Evolutionary conservation across 202 grass and related monocot genomes (phyloP), one percentile per base, ranked within the genome.

Genomic region (Digitaria exilis): DNA sequence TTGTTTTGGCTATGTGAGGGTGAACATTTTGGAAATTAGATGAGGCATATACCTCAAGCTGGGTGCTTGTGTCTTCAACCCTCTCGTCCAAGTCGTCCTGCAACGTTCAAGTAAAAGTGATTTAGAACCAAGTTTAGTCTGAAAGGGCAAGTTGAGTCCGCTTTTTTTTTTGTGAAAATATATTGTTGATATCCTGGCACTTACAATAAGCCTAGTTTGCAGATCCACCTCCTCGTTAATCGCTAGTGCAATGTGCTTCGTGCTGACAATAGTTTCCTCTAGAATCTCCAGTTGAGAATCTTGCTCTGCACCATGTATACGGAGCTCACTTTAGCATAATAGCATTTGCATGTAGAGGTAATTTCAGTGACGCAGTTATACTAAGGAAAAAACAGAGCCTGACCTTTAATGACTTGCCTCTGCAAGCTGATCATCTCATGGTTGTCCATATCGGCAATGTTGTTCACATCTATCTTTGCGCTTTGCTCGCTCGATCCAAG

Each of bases 161-260:
- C n/a, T 6, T 64, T 64, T 29, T 24, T 21, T 45, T 62, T 80
- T 49, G 19, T 63, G n/a, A n/a, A 69, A 28, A 28, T n/a, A 31
- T 17, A 31, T 3, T 34, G 37, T 6, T 25, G 45, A 3, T 2
- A 37, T 21, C 25, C 13, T 52, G 10, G 35, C 34, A 80, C 86
- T 69, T 94, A 94, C 91, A 78, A 94, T 91, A 26, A 94, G 76
- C 83, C 69, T 82, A 7, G 88, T 88, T 9, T 94, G 91, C 29
- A 94, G 70, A 84, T 87, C 70, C 79, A 94, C 55, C 82, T 97
- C 94, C 80, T 92, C 94, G 24, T 94, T 94, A 49, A 97, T 82
- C 12, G 91, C 83, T 15, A 94, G 85, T 8, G 91, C 91, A 60
- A 97, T 87, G 89, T 94, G 91, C 52, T 94, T 97, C 6, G 89